Evolutionary conservation across 1,284 basidiomycete species (phyloP), one percentile per base, ranked within the genome.

Genomic region (Microbotryum saponariae): DNA sequence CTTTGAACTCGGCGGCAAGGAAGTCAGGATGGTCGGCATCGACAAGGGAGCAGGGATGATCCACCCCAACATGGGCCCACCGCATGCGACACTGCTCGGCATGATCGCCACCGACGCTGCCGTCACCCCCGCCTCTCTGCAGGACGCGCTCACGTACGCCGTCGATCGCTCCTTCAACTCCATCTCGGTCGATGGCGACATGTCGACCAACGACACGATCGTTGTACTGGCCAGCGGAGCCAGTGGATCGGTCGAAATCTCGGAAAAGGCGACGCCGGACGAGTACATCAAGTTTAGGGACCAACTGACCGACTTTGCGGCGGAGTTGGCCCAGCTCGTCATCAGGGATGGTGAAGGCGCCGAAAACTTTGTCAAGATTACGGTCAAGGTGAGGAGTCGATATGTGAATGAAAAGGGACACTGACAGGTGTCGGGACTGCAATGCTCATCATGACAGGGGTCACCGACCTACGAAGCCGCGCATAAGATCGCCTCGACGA

Each of bases 1-100:
- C 1, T 94, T 97, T 77, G 79, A 78, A 18, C 82, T 97, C 58
- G 79, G 81, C 23, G 84, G 85, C 54, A 62, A 74, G 69, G 79
- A 84, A 68, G 88, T 86, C 69, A 82, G 84, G 12, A 82, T 98
- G 72, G 91, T 90, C 4, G 94, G 94, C 20, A 97, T 98, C 79
- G 91, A 96, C 78, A 98, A 98, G 78, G 96, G 96, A 37, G 96
- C 94, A 1, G 94, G 94, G 7, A 98, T 98, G 96, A 98, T 98
- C 68, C 94, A 97, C 70, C 94, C 96, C 0, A 81, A 86, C 72
- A 97, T 98, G 94, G 88, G 87, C 21, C 87, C 85, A 14, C 83
- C 91, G 4, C 96, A 98, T 71, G 96, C 92, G 0, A 98, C 96
- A 1, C 83, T 98, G 14, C 82, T 98, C 4, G 92, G 89, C 3